These are phyloP conservation scores for Exophiala sp. DNA, from an alignment of 2,329 filamentous ascomycete species.

Conservation along the genomic window DNA sequence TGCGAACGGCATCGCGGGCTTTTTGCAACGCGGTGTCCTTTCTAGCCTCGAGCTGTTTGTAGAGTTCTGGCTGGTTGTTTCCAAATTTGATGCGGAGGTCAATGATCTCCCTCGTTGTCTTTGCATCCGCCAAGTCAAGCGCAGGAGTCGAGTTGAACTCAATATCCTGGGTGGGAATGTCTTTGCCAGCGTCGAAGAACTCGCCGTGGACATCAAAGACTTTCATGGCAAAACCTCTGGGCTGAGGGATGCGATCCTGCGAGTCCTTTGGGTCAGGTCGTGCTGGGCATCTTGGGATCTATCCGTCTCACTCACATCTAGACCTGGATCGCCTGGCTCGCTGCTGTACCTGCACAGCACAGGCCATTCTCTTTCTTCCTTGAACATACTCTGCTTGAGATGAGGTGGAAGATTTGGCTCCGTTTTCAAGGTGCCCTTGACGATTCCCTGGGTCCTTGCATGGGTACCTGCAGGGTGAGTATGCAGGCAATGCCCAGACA, in stretches of 20 bases:
- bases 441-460: constrained; percentile 44
- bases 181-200: constrained; percentile 38
- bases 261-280: background rate
- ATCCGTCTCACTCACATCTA: constrained; percentile 31
- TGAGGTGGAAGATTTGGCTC: constrained; percentile 39
- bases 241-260: constrained; percentile 40
- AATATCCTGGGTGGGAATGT: constrained; percentile 38
- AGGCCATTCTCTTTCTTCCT: constrained; percentile 32
- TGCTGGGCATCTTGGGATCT: background rate
- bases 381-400: constrained; percentile 41
- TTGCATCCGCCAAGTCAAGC: constrained; percentile 44
- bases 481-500: background rate
- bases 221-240: constrained; percentile 47
- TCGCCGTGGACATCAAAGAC: constrained; percentile 45
- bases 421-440: constrained; percentile 45
- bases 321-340: constrained; percentile 37
- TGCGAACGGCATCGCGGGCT: constrained; percentile 37
- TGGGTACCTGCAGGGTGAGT: constrained; percentile 34
- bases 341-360: constrained; percentile 37
- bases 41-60: constrained; percentile 38
- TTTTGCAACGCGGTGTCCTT: constrained; percentile 39
- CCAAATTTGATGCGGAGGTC: constrained; percentile 38
- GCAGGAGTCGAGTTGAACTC: constrained; percentile 47
- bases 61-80: constrained; percentile 36
- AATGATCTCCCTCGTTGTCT: constrained; percentile 43